Evolutionary conservation across 495 filamentous ascomycete species (phyloP).

Genomic region (Xeromyces bisporus): DNA sequence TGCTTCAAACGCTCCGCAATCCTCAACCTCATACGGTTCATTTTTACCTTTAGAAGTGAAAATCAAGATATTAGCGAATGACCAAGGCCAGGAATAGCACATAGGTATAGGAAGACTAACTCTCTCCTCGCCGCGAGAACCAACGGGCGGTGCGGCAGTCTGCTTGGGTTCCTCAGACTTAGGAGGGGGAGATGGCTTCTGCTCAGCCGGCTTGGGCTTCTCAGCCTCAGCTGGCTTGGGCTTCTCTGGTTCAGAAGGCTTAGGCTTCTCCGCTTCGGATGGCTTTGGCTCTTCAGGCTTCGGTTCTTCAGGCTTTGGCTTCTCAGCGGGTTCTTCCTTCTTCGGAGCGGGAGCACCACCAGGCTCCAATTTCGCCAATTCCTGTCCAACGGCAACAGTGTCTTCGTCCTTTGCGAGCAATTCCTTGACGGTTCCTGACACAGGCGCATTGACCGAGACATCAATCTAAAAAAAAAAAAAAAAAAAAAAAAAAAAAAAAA

Average conservation of each 20-base stretch:
- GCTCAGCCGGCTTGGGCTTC: too few species aligned
- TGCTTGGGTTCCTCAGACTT: slow-evolving; percentile 10
- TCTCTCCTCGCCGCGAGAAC: slow-evolving; percentile 75
- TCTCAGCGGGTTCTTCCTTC: slow-evolving; percentile 30
- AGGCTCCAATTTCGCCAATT: slow-evolving; percentile 66
- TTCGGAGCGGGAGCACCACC: slow-evolving; percentile 49
- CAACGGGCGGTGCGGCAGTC: slow-evolving; percentile 22
- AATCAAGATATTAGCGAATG: slow-evolving; percentile 1
- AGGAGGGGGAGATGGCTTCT: slow-evolving; percentile 19
- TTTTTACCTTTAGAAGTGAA: slow-evolving; percentile 57
- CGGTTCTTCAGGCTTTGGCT: slow-evolving; percentile 18
- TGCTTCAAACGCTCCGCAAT: slow-evolving; percentile 98
- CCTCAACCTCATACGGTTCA: slow-evolving; percentile 97
- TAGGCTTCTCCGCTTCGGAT: slow-evolving; percentile 10
- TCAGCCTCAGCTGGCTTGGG: slow-evolving; percentile 28
- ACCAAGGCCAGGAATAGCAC: neutral
- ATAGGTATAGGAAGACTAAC: slow-evolving; percentile 33
- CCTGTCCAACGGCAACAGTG: slow-evolving; percentile 88
- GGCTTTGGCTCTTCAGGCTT: slow-evolving; percentile 23
- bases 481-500: too few species aligned
- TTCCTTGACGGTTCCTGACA: slow-evolving; percentile 81
- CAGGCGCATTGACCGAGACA: slow-evolving; percentile 85
- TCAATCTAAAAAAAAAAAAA: slow-evolving; percentile 49
- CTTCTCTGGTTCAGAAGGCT: slow-evolving; percentile 18
- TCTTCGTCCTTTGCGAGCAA: slow-evolving; percentile 88